Percentiles rank a stretch among this genome's conserved stretches.
These are phyloP conservation scores for Polygonum maritimum DNA, from an alignment of 148 eudicot genomes.

Conservation along the genomic window DNA sequence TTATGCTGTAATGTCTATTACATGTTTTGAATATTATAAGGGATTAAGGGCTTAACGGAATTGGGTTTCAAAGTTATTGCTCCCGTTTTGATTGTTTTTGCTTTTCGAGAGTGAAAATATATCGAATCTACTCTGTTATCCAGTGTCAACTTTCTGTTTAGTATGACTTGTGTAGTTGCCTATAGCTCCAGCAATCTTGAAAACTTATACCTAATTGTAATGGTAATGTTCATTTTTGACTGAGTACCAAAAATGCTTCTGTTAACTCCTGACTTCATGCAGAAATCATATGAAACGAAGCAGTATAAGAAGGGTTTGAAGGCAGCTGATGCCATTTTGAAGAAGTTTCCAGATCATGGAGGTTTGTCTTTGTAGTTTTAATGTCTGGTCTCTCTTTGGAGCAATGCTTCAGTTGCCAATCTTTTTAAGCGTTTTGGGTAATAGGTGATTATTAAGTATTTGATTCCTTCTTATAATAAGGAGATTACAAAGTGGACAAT, in stretches of 20 bases:
- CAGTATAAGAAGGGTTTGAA: conserved; percentile 97
- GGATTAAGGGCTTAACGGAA: background rate
- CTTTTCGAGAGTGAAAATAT: background rate
- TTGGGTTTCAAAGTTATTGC: background rate
- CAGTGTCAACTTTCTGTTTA: background rate
- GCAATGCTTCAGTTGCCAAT: background rate
- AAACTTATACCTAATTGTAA: background rate
- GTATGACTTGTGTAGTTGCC: background rate
- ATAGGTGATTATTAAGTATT: background rate
- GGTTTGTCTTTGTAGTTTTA: conserved; percentile 33
- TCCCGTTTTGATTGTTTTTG: background rate
- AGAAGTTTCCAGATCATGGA: conserved; percentile 97
- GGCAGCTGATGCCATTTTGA: conserved; percentile 92
- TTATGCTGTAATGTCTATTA: background rate
- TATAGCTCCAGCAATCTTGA: background rate
- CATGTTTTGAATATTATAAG: background rate
- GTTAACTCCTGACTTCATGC: conserved; percentile 10
- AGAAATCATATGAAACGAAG: conserved; percentile 97
- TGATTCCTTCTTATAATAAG: background rate
- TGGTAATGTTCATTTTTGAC: background rate
- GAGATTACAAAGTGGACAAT: background rate
- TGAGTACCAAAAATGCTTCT: background rate
- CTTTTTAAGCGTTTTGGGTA: background rate
- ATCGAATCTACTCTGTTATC: background rate
- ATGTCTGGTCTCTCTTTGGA: background rate